Evolutionary conservation across 2,329 filamentous ascomycete species (phyloP).

Genomic region (Ophiocordyceps polyrhachis-furcata): DNA sequence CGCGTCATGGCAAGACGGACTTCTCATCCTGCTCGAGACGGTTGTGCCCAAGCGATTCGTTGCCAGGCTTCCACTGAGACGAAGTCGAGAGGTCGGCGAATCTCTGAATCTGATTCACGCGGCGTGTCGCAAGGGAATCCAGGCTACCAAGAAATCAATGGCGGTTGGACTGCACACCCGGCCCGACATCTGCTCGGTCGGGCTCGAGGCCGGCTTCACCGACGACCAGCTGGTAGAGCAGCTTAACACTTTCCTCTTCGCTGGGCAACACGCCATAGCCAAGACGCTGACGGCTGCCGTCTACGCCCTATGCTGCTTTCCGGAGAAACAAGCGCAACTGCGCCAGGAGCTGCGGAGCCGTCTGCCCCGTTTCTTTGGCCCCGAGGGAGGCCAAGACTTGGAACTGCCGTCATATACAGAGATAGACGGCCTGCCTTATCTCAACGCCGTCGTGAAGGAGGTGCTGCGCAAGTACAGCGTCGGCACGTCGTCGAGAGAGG

Average conservation of each 20-base stretch:
- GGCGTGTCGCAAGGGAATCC: slow-evolving; percentile 50
- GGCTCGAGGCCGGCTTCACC: slow-evolving; percentile 57
- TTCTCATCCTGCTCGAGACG: slow-evolving; percentile 39
- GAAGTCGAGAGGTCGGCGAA: slow-evolving; percentile 44
- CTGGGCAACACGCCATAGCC: slow-evolving; percentile 66
- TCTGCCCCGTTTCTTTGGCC: slow-evolving; percentile 26
- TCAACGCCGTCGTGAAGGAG: slow-evolving; percentile 24
- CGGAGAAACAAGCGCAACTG: slow-evolving; percentile 44
- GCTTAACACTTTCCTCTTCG: slow-evolving; percentile 77
- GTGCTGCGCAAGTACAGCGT: slow-evolving; percentile 20
- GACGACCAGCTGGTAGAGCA: slow-evolving; percentile 74
- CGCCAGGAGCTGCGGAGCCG: slow-evolving; percentile 46
- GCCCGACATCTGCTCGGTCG: slow-evolving; percentile 64
- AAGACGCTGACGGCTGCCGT: slow-evolving; percentile 58
- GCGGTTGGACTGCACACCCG: slow-evolving; percentile 29
- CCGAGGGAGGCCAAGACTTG: neutral
- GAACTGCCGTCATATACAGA: neutral
- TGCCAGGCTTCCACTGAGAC: slow-evolving; percentile 43
- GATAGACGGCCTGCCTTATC: slow-evolving; percentile 10
- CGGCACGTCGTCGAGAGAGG: slow-evolving; percentile 13
- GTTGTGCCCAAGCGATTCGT: slow-evolving; percentile 47
- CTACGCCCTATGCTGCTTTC: slow-evolving; percentile 49
- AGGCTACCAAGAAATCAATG: slow-evolving; percentile 42
- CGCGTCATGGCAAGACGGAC: slow-evolving; percentile 28
- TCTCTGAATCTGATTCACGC: slow-evolving; percentile 42